Base-by-base conservation (phyloP, 2,329 filamentous ascomycete species). In the Phialophora macrospora region DNA sequence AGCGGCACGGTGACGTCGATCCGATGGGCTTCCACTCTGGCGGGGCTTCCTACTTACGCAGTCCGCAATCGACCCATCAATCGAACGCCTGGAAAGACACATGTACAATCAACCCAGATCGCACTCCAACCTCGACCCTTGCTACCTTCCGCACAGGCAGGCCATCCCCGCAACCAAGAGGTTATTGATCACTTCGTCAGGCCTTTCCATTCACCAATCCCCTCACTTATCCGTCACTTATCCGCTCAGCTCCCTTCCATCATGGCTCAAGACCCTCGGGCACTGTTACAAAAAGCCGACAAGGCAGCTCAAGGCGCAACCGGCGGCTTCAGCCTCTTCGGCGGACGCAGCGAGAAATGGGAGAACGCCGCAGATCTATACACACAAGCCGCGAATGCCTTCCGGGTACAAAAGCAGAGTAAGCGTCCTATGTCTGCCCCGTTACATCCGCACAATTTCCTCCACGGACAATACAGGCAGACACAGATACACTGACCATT, bases 361-460 rank as follows among this genome's bases (percentile, higher is more conserved):
- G 91, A 96, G 80, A 88, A 89, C 80, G 94, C 94, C 14, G 92
- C 91, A 69, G 93, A 97, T 72, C 82, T 95, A 70, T 98, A 93
- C 76, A 88, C 87, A 67, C 88, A 96, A 78, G 94, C 94, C 48
- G 95, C 89, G 68, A 97, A 97, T 81, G 92, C 92, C 65, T 98
- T 96, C 78, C 87, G 92, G 75, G 88, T 96, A 83, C 89, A 95
- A 80, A 91, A 91, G 77, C 87, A 90, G 81, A 90, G 92, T 94
- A 82, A 72, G 83, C 70, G 55, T 60, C 38, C 62, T 48, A 17
- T 22, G 30, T 22, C n/a, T 59, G 20, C 54, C 34, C 30, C 22
- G n/a, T 7, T 24, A 12, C 11, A 38, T 34, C 52, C 48, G 3
- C 22, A 26, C 20, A 17, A 26, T 24, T 26, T 2, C 6, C 38